Base-by-base conservation (phyloP, 768 basidiomycete species). In the Lactarius deliciosus region DNA sequence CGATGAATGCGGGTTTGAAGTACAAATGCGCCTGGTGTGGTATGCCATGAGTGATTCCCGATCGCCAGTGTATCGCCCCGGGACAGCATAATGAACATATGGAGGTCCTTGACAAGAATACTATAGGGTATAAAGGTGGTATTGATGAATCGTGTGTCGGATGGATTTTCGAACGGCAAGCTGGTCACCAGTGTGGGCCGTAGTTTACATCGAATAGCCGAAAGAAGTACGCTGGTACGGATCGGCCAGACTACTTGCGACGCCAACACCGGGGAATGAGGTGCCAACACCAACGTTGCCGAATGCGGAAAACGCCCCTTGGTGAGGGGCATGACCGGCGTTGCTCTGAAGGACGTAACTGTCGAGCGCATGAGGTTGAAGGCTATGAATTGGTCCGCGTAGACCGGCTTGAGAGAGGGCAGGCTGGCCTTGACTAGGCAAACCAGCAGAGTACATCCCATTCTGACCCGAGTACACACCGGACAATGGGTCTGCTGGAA, bases 281-380 rank as follows among this genome's bases (percentile, higher is more conserved):
- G 66, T 66, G 73, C 82, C 85, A 73, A 82, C 82, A 73, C 85
- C 87, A 73, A 82, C 82, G 73, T 85, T 87, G 68, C 75, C 75
- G 70, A 81, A 84, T 25, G 77, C 73, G 32, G 86, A 82, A 61
- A 82, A 81, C 50, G 86, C 82, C 32, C 87, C 82, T 66, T 90
- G 72, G 47, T 81, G 83, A 62, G 86, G 81, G 72, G 83, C 87
- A 75, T 91, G 89, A 69, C 81, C 81, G 50, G 86, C 86, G 71
- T 81, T 86, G 74, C 85, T 85, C 76, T 92, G 91, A 60, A 93
- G 80, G 66, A 92, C 90, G 73, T 92, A 92, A 73, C 86, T 85
- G 72, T 93, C 91, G 69, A 93, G 91, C 30, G 88, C 81, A 68
- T 88, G 90, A 18, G 86, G 82, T 74, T 87, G 89, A 57, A 92